phyloP scores from a whole-genome alignment of 1,284 basidiomycete species.

The Papiliotrema fonsecae region DNA sequence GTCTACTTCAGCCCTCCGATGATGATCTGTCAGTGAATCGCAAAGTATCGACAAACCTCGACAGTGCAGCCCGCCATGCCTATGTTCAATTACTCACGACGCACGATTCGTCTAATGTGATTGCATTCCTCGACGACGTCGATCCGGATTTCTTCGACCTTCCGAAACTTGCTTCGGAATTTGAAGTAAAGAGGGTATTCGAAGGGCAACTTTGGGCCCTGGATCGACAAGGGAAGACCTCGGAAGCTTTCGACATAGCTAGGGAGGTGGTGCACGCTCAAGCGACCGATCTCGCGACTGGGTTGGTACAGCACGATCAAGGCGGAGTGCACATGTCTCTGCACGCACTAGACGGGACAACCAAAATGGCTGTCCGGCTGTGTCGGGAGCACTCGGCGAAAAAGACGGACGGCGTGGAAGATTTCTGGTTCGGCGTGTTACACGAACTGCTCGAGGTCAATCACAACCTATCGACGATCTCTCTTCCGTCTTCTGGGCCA shows the following conservation, averaged over 20 bases:
- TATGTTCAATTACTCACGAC: conserved; percentile 72
- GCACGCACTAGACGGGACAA: conserved; percentile 50
- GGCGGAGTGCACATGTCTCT: conserved; percentile 50
- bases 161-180: conserved; percentile 57
- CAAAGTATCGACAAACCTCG: conserved; percentile 49
- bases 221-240: conserved; percentile 61
- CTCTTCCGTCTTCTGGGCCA: background rate
- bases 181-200: conserved; percentile 62
- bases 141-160: conserved; percentile 60
- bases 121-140: conserved; percentile 62
- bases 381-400: conserved; percentile 62
- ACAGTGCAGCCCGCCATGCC: conserved; percentile 52
- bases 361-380: conserved; percentile 59
- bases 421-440: conserved; percentile 85
- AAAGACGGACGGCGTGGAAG: conserved; percentile 50
- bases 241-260: conserved; percentile 63
- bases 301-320: conserved; percentile 43
- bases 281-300: conserved; percentile 54
- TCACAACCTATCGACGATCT: conserved; percentile 57
- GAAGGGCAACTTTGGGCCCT: conserved; percentile 81
- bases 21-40: conserved; percentile 1
- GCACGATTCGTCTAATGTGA: conserved; percentile 62
- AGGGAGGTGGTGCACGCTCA: conserved; percentile 59
- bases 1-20: conserved; percentile 61
- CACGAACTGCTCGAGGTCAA: conserved; percentile 74